Evolutionary conservation across 208 protist species (phyloP).

Genomic region (Trypanosoma caninum): DNA sequence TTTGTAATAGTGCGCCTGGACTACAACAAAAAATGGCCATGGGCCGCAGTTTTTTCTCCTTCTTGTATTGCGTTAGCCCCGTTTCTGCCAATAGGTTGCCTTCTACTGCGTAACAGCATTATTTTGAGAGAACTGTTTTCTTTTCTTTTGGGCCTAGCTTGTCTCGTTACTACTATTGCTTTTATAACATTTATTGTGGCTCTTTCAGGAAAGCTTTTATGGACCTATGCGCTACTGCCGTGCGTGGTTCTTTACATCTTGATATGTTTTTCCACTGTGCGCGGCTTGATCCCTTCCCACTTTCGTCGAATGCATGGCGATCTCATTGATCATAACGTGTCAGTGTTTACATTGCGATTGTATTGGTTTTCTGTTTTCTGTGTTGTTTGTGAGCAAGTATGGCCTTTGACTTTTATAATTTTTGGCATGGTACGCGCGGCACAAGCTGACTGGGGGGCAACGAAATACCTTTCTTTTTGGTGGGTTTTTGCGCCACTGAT

Average conservation of each 20-base stretch:
- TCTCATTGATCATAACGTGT: neutral
- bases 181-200: slow-evolving; percentile 32
- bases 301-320: neutral
- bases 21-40: slow-evolving; percentile 19
- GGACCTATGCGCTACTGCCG: slow-evolving; percentile 30
- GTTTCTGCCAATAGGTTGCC: slow-evolving; percentile 21
- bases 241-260: slow-evolving; percentile 33
- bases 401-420: slow-evolving; percentile 33
- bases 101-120: slow-evolving; percentile 22
- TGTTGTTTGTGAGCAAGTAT: slow-evolving; percentile 33
- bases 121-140: slow-evolving; percentile 12
- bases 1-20: slow-evolving; percentile 19
- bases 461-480: slow-evolving; percentile 42
- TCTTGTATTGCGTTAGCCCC: slow-evolving; percentile 32
- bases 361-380: slow-evolving; percentile 18
- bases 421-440: slow-evolving; percentile 31
- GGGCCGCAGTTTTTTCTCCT: slow-evolving; percentile 26
- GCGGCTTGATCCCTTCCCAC: slow-evolving; percentile 27
- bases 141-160: slow-evolving; percentile 23
- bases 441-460: slow-evolving; percentile 1
- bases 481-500: slow-evolving; percentile 52
- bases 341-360: neutral
- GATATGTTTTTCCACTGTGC: slow-evolving; percentile 24
- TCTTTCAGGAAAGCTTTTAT: slow-evolving; percentile 23
- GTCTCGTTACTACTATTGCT: slow-evolving; percentile 12